Evolutionary conservation across 2,329 filamentous ascomycete genomes (phyloP).

Genomic region (Fusarium mexicanum): DNA sequence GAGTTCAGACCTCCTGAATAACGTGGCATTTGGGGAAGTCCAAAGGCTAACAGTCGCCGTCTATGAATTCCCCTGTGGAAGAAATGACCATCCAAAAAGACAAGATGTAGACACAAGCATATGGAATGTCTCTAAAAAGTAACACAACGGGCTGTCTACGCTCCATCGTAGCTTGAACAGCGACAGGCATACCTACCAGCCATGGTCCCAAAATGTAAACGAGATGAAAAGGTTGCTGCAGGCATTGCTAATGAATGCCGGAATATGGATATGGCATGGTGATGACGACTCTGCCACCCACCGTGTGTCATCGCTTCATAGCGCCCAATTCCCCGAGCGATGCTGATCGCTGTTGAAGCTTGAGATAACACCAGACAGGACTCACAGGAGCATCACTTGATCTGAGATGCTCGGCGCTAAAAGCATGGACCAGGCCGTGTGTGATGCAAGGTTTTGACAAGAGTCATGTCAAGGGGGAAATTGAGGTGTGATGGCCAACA

Average conservation of each 20-base stretch:
- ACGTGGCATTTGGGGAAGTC: slow-evolving; percentile 25
- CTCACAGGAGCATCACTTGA: slow-evolving; percentile 36
- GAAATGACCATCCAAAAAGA: not conserved
- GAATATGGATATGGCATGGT: slow-evolving; percentile 11
- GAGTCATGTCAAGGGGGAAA: slow-evolving; percentile 28
- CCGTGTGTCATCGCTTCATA: not conserved
- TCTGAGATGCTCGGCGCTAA: slow-evolving; percentile 36
- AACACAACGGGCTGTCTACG: not conserved
- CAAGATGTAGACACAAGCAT: not conserved
- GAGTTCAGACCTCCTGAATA: slow-evolving; percentile 10
- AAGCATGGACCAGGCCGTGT: slow-evolving; percentile 7
- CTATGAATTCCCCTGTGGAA: not conserved
- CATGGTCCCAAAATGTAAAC: not conserved
- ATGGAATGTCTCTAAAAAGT: not conserved
- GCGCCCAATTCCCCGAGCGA: not conserved
- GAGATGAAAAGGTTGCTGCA: slow-evolving; percentile 10
- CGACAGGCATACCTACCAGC: not conserved
- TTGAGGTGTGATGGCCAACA: slow-evolving; percentile 12
- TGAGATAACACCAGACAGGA: slow-evolving; percentile 18
- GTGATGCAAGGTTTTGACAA: slow-evolving; percentile 27
- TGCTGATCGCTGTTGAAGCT: slow-evolving; percentile 31
- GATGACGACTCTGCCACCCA: slow-evolving; percentile 22
- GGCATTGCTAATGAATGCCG: slow-evolving; percentile 10
- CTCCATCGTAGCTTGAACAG: not conserved
- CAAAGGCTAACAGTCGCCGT: not conserved